Conservation (phyloP, 2,329 filamentous ascomycete genomes). For the Calonectria crousiana region DNA sequence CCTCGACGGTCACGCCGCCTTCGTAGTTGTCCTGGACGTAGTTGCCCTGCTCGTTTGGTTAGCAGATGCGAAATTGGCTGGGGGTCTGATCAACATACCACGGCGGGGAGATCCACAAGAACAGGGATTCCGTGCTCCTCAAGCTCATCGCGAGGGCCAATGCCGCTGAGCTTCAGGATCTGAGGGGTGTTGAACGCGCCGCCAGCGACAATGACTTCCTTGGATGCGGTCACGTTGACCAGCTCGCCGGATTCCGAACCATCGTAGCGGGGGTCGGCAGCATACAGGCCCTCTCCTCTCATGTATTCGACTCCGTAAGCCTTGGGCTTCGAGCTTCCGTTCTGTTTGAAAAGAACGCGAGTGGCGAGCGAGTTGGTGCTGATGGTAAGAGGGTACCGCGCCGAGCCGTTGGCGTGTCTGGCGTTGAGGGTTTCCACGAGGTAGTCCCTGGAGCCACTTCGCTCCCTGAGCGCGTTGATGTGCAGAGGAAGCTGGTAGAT, state of each 20-base stretch:
- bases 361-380: slow-evolving; percentile 52
- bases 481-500: slow-evolving; percentile 48
- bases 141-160: slow-evolving; percentile 57
- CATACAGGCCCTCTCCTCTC: slow-evolving; percentile 55
- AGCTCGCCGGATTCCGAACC: slow-evolving; percentile 12
- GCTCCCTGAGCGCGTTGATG: slow-evolving; percentile 29
- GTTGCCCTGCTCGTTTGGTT: slow-evolving; percentile 20
- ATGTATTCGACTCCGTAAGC: slow-evolving; percentile 50
- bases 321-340: slow-evolving; percentile 17
- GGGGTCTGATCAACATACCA: slow-evolving; percentile 22
- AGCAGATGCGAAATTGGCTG: too few species aligned
- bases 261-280: slow-evolving; percentile 50
- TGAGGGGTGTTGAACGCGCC: slow-evolving; percentile 50
- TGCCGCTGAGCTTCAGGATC: slow-evolving; percentile 63
- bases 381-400: slow-evolving; percentile 59
- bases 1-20: slow-evolving; percentile 36
- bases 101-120: slow-evolving; percentile 62
- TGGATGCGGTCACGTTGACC: slow-evolving; percentile 28
- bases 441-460: slow-evolving; percentile 31
- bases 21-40: slow-evolving; percentile 47
- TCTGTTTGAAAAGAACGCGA: slow-evolving; percentile 49
- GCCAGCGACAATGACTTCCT: slow-evolving; percentile 39
- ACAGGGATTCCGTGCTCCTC: slow-evolving; percentile 53
- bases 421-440: slow-evolving; percentile 47
- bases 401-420: slow-evolving; percentile 56